Evolutionary conservation across 139 green algal genomes (phyloP).

Genomic region (Coelastrella sp.): DNA sequence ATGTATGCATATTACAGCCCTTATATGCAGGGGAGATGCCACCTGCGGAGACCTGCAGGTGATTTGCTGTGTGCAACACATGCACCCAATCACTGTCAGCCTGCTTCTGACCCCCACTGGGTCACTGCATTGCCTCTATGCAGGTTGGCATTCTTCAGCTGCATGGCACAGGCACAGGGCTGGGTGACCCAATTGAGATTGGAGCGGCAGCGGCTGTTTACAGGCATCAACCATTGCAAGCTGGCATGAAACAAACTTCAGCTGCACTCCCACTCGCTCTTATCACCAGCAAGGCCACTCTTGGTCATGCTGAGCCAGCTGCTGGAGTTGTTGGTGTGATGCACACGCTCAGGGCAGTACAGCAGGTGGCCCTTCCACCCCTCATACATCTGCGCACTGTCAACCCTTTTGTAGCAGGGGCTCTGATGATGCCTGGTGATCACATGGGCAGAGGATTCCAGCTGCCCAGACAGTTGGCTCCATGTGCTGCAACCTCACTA

Average conservation of each 20-base stretch:
- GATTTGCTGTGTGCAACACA: too few species aligned
- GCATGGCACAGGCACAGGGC: constrained; percentile 86
- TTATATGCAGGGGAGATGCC: too few species aligned
- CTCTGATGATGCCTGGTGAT: constrained; percentile 41
- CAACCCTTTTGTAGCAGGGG: constrained; percentile 66
- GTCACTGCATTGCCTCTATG: not conserved
- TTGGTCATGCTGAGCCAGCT: constrained; percentile 73
- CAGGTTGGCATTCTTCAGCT: constrained; percentile 68
- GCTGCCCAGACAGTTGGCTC: constrained; percentile 45
- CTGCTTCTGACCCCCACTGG: too few species aligned
- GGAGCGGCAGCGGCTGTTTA: constrained; percentile 67
- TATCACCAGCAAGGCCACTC: constrained; percentile 56
- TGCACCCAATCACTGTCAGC: too few species aligned
- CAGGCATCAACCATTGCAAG: too few species aligned
- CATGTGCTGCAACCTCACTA: not conserved
- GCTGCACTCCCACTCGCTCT: constrained; percentile 56
- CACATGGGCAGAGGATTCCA: constrained; percentile 2
- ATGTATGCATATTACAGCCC: not conserved
- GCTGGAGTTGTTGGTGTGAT: constrained; percentile 66
- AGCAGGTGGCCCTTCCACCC: constrained; percentile 32
- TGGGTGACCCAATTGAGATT: constrained; percentile 89
- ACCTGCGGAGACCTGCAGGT: too few species aligned
- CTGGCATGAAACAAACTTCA: not conserved
- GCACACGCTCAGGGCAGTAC: constrained; percentile 37
- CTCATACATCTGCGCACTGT: constrained; percentile 63